A percentile compares a stretch with the other conserved stretches of the same genome.
Conservation (phyloP, 495 filamentous ascomycete species). For the Bacidia gigantensis region DNA sequence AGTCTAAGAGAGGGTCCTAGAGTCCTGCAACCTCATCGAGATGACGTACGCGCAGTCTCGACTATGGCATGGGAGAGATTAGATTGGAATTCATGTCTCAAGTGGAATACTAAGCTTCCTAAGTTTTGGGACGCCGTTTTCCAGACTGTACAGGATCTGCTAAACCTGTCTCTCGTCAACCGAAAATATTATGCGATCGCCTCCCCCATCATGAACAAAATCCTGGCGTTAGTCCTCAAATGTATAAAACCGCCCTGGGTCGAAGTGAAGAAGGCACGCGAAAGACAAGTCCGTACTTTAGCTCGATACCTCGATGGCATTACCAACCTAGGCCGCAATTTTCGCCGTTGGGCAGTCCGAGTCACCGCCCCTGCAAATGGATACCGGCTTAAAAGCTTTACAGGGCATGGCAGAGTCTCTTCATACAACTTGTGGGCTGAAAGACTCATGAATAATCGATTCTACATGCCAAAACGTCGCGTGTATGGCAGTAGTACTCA, state of each 20-base stretch:
- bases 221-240: too few relatives aligned
- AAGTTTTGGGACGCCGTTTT: too few relatives aligned
- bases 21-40: background rate
- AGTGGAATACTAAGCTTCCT: too few relatives aligned
- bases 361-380: background rate
- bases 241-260: too few relatives aligned
- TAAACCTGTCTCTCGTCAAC: too few relatives aligned
- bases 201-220: too few relatives aligned
- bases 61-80: too few relatives aligned
- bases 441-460: background rate
- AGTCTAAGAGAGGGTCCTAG: background rate
- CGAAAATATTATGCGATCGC: too few relatives aligned
- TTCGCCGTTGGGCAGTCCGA: background rate
- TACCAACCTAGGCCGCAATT: background rate
- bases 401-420: background rate
- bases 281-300: background rate
- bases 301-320: background rate
- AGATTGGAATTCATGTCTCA: too few relatives aligned
- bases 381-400: background rate
- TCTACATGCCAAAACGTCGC: too few relatives aligned
- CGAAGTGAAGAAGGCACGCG: background rate
- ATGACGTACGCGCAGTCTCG: background rate
- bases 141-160: too few relatives aligned
- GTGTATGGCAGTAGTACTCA: too few relatives aligned
- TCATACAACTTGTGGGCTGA: background rate